phyloP scores from a whole-genome alignment of 345 rosid genomes.

The rapeseed (Brassica napus) region Da-Ae NC_063436.1:21810001-21810500 shows the following conservation, averaged over 20 bases:
- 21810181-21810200: constrained; percentile 88
- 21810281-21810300: neutral
- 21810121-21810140: constrained; percentile 88
- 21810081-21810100: constrained; percentile 91
- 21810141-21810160: constrained; percentile 75
- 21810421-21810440: constrained; percentile 64
- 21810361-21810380: constrained; percentile 89
- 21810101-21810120: constrained; percentile 77
- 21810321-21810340: constrained; percentile 40
- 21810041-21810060: constrained; percentile 83
- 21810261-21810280: neutral
- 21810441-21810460: constrained; percentile 11
- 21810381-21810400: constrained; percentile 95
- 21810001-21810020: constrained; percentile 65
- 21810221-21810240: constrained; percentile 85
- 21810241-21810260: constrained; percentile 56
- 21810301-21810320: neutral
- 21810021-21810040: constrained; percentile 82
- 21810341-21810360: constrained; percentile 98
- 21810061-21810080: constrained; percentile 83
- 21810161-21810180: constrained; percentile 81
- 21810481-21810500: neutral
- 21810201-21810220: constrained; percentile 69
- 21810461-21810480: neutral
- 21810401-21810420: constrained; percentile 68